These are phyloP conservation scores for Entomortierella beljakovae DNA, from an alignment of 192 early-diverging fungal species.

Conservation along the genomic window DNA sequence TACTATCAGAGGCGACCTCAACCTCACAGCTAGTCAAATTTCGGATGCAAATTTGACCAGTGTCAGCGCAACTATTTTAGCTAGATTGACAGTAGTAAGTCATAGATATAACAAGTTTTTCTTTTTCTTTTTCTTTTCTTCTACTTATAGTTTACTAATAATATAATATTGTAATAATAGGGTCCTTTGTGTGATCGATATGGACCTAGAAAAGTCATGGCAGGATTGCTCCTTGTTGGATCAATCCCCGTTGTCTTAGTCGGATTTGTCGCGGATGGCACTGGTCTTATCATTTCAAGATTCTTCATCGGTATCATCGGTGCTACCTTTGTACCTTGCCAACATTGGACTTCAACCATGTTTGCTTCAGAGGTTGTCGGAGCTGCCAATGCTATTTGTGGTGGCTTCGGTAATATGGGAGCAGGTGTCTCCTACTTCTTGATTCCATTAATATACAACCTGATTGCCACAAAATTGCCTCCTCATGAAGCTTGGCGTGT, in stretches of 20 bases:
- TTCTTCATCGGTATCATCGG: slow-evolving; percentile 73
- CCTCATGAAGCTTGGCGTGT: slow-evolving; percentile 61
- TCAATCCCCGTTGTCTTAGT: slow-evolving; percentile 63
- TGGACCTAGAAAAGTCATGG: slow-evolving; percentile 67
- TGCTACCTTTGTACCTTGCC: slow-evolving; percentile 76
- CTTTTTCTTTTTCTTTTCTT: neutral
- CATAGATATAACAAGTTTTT: too few relatives aligned
- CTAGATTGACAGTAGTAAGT: slow-evolving; percentile 56
- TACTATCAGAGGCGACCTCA: slow-evolving; percentile 66
- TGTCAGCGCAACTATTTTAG: slow-evolving; percentile 69
- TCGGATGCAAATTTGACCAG: slow-evolving; percentile 60
- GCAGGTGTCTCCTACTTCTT: slow-evolving; percentile 71
- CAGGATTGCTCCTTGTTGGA: slow-evolving; percentile 61
- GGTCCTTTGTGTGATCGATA: slow-evolving; percentile 59
- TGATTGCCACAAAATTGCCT: slow-evolving; percentile 40
- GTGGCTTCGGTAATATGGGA: slow-evolving; percentile 79
- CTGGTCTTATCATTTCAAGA: slow-evolving; percentile 58
- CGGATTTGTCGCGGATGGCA: slow-evolving; percentile 57
- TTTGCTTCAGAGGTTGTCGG: slow-evolving; percentile 69
- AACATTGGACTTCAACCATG: slow-evolving; percentile 76
- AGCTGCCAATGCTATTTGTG: slow-evolving; percentile 73
- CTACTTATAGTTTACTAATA: slow-evolving; percentile 31
- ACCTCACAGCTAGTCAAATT: slow-evolving; percentile 57
- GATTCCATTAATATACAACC: slow-evolving; percentile 67
- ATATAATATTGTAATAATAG: neutral